Conservation (phyloP, 2,329 filamentous ascomycete genomes). For the Trichophyton verrucosum region DNA sequence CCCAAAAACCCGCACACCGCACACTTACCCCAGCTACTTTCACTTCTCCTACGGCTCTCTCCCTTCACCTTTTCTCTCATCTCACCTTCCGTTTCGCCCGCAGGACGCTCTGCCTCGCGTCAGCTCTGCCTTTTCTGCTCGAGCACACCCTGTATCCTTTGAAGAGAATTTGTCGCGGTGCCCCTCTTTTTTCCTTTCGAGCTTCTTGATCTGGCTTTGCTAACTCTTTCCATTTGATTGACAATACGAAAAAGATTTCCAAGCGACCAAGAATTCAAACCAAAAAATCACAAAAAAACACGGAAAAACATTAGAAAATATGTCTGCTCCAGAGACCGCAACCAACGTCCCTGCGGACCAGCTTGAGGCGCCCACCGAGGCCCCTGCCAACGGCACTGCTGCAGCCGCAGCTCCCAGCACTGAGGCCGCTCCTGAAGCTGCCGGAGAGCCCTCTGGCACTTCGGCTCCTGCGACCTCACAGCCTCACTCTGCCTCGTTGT, state of each 20-base stretch:
- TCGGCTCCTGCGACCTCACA: conserved; percentile 54
- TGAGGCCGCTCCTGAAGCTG: conserved; percentile 19
- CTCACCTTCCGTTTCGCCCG: not conserved
- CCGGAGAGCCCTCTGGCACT: conserved; percentile 33
- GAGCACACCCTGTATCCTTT: conserved; percentile 13
- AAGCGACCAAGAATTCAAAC: conserved; percentile 1
- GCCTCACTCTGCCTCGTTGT: conserved; percentile 92
- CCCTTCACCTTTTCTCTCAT: not conserved
- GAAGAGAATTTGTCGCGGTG: not conserved
- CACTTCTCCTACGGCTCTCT: not conserved
- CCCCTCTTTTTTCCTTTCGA: not conserved
- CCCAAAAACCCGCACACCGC: not conserved
- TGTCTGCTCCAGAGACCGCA: conserved; percentile 67
- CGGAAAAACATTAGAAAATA: conserved; percentile 52
- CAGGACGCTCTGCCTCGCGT: not conserved
- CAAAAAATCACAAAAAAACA: conserved; percentile 2
- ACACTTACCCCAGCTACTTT: not conserved
- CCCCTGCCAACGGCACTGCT: conserved; percentile 43
- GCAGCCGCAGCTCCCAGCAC: conserved; percentile 49
- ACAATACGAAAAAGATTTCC: not conserved
- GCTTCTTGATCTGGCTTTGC: not conserved
- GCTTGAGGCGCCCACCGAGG: conserved; percentile 49
- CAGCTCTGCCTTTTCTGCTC: conserved; percentile 7
- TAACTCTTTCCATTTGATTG: not conserved
- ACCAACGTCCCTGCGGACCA: conserved; percentile 55